These are phyloP conservation scores for Powellomyces hirtus DNA, from an alignment of 192 early-diverging fungal genomes.

Conservation along the genomic window DNA sequence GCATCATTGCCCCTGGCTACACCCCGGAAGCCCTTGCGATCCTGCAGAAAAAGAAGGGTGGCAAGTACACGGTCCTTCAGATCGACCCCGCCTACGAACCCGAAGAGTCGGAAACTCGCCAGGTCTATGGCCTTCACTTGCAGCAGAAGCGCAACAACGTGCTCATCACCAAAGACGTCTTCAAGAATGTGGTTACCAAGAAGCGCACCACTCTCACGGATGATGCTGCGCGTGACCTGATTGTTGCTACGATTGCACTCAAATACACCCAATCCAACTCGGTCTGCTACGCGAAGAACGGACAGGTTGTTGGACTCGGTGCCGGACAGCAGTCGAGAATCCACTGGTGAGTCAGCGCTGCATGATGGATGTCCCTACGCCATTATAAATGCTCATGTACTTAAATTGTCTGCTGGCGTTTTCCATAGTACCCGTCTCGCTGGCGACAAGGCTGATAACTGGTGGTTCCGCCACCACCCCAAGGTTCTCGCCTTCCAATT, in stretches of 20 bases:
- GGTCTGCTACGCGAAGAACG: slow-evolving; percentile 97
- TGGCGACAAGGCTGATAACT: slow-evolving; percentile 99
- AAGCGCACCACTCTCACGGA: slow-evolving; percentile 63
- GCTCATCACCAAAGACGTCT: slow-evolving; percentile 70
- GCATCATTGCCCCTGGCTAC: slow-evolving; percentile 94
- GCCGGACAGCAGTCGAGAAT: slow-evolving; percentile 99
- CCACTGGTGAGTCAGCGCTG: slow-evolving; percentile 66
- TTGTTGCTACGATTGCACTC: slow-evolving; percentile 96
- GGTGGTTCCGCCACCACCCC: slow-evolving; percentile 97
- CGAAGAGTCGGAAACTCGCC: slow-evolving; percentile 76
- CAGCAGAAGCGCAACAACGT: slow-evolving; percentile 92
- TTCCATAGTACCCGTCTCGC: slow-evolving; percentile 79
- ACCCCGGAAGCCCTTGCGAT: slow-evolving; percentile 83
- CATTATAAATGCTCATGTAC: too few relatives aligned
- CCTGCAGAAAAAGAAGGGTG: slow-evolving; percentile 92
- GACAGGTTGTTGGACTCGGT: slow-evolving; percentile 94
- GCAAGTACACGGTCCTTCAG: slow-evolving; percentile 94
- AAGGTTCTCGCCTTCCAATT: slow-evolving; percentile 87
- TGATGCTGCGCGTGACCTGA: slow-evolving; percentile 75
- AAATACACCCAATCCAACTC: slow-evolving; percentile 99
- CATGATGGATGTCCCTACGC: too few relatives aligned
- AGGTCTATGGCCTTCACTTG: slow-evolving; percentile 91
- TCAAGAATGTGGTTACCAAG: slow-evolving; percentile 84
- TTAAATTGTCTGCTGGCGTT: too few relatives aligned
- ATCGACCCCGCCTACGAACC: slow-evolving; percentile 93